Conservation (phyloP, 306 rosid genomes). For the Cicer pinnatifidum region DNA sequence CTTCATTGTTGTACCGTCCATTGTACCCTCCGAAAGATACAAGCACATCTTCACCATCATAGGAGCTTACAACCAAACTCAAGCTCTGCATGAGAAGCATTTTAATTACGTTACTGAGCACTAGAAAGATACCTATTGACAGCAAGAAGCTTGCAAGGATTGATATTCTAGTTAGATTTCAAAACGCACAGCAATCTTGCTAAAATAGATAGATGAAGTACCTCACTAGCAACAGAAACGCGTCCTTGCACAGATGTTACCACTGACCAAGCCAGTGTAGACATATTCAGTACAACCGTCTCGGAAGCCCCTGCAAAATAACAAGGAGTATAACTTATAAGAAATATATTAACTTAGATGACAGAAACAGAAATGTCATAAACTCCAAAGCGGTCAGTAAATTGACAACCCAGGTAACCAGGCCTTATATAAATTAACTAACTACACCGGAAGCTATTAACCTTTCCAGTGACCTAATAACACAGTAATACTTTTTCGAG, state of each 20-base stretch:
- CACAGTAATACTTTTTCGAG: background rate
- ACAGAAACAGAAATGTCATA: slow-evolving; percentile 19
- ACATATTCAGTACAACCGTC: slow-evolving; percentile 87
- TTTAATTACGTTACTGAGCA: slow-evolving; percentile 33
- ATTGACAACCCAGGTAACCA: slow-evolving; percentile 25
- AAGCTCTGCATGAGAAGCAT: slow-evolving; percentile 68
- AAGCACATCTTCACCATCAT: slow-evolving; percentile 76
- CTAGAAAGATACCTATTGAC: slow-evolving; percentile 22
- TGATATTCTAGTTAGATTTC: slow-evolving; percentile 18
- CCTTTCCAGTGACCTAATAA: slow-evolving; percentile 16
- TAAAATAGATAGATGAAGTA: slow-evolving; percentile 42
- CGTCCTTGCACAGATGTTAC: slow-evolving; percentile 92
- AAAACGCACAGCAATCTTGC: slow-evolving; percentile 25
- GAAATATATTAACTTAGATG: slow-evolving; percentile 16
- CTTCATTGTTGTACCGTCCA: slow-evolving; percentile 91
- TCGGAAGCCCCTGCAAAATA: slow-evolving; percentile 75
- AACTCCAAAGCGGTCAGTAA: slow-evolving; percentile 3
- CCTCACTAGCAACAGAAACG: slow-evolving; percentile 94
- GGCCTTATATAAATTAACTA: slow-evolving; percentile 1
- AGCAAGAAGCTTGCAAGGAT: slow-evolving; percentile 14
- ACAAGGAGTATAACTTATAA: slow-evolving; percentile 41
- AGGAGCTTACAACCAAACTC: slow-evolving; percentile 82
- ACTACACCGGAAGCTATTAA: slow-evolving; percentile 22
- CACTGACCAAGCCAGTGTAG: slow-evolving; percentile 91
- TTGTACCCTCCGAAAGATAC: slow-evolving; percentile 91